Evolutionary conservation across 495 filamentous ascomycete species (phyloP).

Genomic region (Podospora pseudoanserina): DNA sequence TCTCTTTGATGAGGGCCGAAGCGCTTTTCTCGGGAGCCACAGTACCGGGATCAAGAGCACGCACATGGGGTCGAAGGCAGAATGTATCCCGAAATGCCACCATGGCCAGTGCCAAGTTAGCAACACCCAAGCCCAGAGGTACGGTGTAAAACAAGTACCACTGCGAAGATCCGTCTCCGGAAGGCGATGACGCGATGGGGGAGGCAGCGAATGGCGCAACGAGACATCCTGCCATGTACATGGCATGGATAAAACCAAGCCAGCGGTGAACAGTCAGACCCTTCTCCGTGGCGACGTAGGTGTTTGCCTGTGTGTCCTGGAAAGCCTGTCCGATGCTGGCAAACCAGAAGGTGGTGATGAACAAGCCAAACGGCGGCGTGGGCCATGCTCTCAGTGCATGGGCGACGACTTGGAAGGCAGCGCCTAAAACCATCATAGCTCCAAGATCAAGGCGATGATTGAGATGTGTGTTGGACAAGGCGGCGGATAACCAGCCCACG

Average conservation of each 20-base stretch:
- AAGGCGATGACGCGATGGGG: slow-evolving; percentile 36
- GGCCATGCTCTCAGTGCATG: slow-evolving; percentile 48
- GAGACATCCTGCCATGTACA: slow-evolving; percentile 52
- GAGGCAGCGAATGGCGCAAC: slow-evolving; percentile 51
- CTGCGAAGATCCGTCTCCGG: slow-evolving; percentile 15
- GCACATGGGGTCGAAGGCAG: slow-evolving; percentile 2
- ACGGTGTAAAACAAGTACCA: slow-evolving; percentile 48
- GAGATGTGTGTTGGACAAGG: slow-evolving; percentile 47
- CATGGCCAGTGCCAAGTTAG: slow-evolving; percentile 37
- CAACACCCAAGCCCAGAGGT: slow-evolving; percentile 38
- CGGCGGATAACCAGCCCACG: slow-evolving; percentile 47
- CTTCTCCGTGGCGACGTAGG: slow-evolving; percentile 40
- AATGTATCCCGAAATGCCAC: slow-evolving; percentile 38
- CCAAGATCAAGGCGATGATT: slow-evolving; percentile 43
- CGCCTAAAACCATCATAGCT: slow-evolving; percentile 47
- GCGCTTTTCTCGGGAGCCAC: slow-evolving; percentile 22
- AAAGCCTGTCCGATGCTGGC: slow-evolving; percentile 49
- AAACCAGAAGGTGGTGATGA: slow-evolving; percentile 47
- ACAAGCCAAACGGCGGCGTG: slow-evolving; percentile 45
- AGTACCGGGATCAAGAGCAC: not conserved
- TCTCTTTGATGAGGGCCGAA: slow-evolving; percentile 26
- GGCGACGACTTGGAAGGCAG: slow-evolving; percentile 43
- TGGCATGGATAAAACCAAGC: slow-evolving; percentile 55
- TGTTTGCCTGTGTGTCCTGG: slow-evolving; percentile 53
- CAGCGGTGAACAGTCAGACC: slow-evolving; percentile 49